phyloP scores from a whole-genome alignment of 306 rosid genomes.

The Vigna nakashimae region DNA sequence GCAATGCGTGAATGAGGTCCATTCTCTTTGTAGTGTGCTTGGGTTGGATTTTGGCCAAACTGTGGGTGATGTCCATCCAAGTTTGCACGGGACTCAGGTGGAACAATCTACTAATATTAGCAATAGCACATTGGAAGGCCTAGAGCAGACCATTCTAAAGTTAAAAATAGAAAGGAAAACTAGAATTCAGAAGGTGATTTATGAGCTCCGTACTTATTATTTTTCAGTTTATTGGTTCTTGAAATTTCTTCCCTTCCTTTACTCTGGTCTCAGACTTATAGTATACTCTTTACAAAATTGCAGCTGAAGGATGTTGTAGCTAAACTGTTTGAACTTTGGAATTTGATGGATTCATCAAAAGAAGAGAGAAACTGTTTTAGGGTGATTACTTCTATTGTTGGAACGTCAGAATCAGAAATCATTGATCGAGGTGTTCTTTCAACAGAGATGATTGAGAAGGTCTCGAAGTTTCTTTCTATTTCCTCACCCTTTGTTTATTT shows the following conservation, averaged over 20 bases:
- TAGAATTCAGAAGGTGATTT: constrained; percentile 74
- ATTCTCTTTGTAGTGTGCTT: constrained; percentile 86
- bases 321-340: constrained; percentile 85
- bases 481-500: not conserved
- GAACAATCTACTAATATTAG: constrained; percentile 92
- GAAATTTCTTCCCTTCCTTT: constrained; percentile 13
- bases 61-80: constrained; percentile 88
- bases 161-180: constrained; percentile 79
- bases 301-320: constrained; percentile 83
- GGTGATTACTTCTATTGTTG: constrained; percentile 62
- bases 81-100: constrained; percentile 69
- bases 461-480: constrained; percentile 40
- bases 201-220: not conserved
- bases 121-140: constrained; percentile 87
- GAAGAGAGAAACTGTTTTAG: constrained; percentile 76
- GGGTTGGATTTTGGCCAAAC: constrained; percentile 88
- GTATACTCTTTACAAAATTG: constrained; percentile 43
- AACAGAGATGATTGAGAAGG: constrained; percentile 78
- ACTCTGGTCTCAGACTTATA: constrained; percentile 4
- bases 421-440: constrained; percentile 79
- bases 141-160: constrained; percentile 72
- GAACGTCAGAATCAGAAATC: constrained; percentile 68
- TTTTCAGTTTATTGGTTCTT: constrained; percentile 7
- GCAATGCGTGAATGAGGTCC: constrained; percentile 90
- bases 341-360: constrained; percentile 93